Evolutionary conservation across 2,329 filamentous ascomycete genomes (phyloP).

Genomic region (Alternaria sp.): DNA sequence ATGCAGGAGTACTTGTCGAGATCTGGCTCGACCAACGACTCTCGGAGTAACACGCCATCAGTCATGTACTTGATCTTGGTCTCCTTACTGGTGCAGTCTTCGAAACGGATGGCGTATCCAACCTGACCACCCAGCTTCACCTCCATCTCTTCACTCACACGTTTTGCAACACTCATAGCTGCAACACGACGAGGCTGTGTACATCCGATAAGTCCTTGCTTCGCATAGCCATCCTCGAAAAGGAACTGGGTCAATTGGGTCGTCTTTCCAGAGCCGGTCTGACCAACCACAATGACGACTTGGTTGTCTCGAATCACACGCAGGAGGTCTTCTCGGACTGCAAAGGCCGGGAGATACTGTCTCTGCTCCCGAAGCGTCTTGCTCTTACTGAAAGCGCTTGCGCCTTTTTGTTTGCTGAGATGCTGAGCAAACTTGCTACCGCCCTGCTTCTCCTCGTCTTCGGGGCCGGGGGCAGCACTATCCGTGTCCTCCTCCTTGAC

Average conservation of each 20-base stretch:
- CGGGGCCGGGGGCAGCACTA: slow-evolving; percentile 79
- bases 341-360: slow-evolving; percentile 93
- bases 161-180: slow-evolving; percentile 98
- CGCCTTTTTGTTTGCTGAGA: slow-evolving; percentile 82
- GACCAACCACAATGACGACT: slow-evolving; percentile 94
- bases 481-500: slow-evolving; percentile 90
- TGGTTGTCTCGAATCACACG: slow-evolving; percentile 96
- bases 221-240: slow-evolving; percentile 92
- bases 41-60: slow-evolving; percentile 90
- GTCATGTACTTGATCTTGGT: slow-evolving; percentile 99
- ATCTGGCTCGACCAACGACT: slow-evolving; percentile 90
- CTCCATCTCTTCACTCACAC: slow-evolving; percentile 98
- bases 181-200: slow-evolving; percentile 96
- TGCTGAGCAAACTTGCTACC: slow-evolving; percentile 87
- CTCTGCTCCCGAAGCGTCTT: slow-evolving; percentile 91
- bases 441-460: slow-evolving; percentile 72
- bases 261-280: slow-evolving; percentile 97
- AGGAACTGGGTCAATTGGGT: slow-evolving; percentile 97
- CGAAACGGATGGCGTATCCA: slow-evolving; percentile 97
- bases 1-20: slow-evolving; percentile 96
- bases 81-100: slow-evolving; percentile 95
- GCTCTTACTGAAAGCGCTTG: slow-evolving; percentile 91
- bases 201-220: slow-evolving; percentile 89
- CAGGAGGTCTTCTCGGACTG: slow-evolving; percentile 90
- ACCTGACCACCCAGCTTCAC: slow-evolving; percentile 86